Evolutionary conservation across 305 asterid species (phyloP).

Genomic region (Stenogyne calaminthoides): DNA sequence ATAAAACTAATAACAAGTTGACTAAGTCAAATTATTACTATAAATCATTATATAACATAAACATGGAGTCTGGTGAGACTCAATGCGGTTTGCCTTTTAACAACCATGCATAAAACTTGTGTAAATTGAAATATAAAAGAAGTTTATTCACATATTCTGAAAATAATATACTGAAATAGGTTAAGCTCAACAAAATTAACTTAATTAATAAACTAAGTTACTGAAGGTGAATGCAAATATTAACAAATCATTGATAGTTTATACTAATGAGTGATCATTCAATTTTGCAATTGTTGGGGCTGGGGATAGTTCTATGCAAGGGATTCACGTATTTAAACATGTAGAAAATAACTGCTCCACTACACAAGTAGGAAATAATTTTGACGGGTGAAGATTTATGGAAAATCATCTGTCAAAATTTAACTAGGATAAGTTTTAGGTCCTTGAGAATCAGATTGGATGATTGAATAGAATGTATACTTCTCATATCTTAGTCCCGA

Average conservation of each 20-base stretch:
- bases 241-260: not conserved
- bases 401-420: not conserved
- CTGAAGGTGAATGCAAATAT: not conserved
- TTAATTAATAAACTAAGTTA: not conserved
- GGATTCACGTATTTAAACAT: not conserved
- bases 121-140: not conserved
- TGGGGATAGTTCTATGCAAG: not conserved
- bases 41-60: not conserved
- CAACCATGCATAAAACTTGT: not conserved
- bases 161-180: conserved; percentile 4
- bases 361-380: not conserved
- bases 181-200: not conserved
- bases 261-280: not conserved
- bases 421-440: not conserved
- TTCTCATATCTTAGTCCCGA: not conserved
- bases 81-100: not conserved
- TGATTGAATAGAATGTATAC: not conserved
- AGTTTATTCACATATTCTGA: not conserved
- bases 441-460: not conserved
- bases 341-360: not conserved
- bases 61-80: not conserved
- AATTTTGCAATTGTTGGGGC: not conserved
- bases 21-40: not conserved
- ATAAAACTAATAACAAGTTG: not conserved
- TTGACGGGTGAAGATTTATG: not conserved